phyloP scores from a whole-genome alignment of 179 eudicot species.

The Carnegiea gigantea region DNA sequence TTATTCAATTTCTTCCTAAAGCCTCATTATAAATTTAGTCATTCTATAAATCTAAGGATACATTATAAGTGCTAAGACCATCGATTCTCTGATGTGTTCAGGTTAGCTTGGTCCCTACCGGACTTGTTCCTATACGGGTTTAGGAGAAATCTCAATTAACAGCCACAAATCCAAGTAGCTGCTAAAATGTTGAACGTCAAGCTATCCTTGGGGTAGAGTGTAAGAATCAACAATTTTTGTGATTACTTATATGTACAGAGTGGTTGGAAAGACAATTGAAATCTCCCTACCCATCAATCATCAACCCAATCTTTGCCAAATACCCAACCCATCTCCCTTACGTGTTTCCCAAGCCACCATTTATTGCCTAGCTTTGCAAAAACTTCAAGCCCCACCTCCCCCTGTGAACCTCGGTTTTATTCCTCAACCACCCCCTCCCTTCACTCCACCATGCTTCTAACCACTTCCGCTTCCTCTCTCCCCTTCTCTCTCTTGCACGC shows the following conservation, averaged over 20 bases:
- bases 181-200: background rate
- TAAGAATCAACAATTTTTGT: conserved; percentile 9
- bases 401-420: background rate
- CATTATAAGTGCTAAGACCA: no score
- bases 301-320: conserved; percentile 5
- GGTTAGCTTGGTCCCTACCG: background rate
- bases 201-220: conserved; percentile 14
- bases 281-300: background rate
- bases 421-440: background rate
- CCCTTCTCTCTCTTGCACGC: background rate
- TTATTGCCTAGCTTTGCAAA: conserved; percentile 23
- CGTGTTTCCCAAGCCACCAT: conserved; percentile 19
- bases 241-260: background rate
- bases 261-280: conserved; percentile 9
- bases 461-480: background rate
- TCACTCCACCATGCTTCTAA: background rate
- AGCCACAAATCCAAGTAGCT: no score
- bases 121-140: background rate
- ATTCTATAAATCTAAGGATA: no score
- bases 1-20: no score
- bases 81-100: background rate
- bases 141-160: background rate
- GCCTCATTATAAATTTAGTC: no score
- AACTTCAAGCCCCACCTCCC: conserved; percentile 15
- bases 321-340: background rate